A percentile compares a stretch with the other conserved stretches of the same genome.
Conservation (phyloP, 2,329 filamentous ascomycete species). For the Xylariales sp. region DNA sequence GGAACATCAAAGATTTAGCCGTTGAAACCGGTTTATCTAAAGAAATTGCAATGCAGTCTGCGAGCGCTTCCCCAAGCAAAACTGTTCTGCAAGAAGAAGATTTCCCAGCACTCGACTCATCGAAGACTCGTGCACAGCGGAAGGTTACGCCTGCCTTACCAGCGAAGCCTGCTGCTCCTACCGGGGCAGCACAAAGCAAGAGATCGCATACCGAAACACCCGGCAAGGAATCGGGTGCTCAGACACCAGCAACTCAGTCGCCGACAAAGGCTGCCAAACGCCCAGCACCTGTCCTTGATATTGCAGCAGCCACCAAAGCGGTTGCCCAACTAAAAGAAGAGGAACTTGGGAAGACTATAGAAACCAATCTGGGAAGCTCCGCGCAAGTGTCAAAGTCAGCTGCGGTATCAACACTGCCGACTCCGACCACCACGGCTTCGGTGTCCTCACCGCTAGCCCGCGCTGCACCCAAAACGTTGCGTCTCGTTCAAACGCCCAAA, state of each 20-base stretch:
- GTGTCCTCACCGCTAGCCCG: constrained; percentile 49
- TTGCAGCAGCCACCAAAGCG: constrained; percentile 42
- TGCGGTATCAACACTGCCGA: constrained; percentile 40
- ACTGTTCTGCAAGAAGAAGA: constrained; percentile 54
- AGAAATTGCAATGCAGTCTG: constrained; percentile 37
- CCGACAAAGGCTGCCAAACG: constrained; percentile 28
- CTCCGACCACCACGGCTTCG: constrained; percentile 42
- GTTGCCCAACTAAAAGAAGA: constrained; percentile 14
- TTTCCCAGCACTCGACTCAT: constrained; percentile 54
- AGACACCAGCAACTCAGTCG: constrained; percentile 14
- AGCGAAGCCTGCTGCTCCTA: constrained; percentile 17
- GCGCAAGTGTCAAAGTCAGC: constrained; percentile 28
- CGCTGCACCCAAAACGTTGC: constrained; percentile 58
- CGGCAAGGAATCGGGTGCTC: constrained; percentile 16
- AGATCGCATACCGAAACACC: constrained; percentile 19
- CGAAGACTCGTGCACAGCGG: constrained; percentile 31
- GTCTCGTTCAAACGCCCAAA: constrained; percentile 66
- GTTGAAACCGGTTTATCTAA: constrained; percentile 42
- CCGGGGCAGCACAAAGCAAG: constrained; percentile 16
- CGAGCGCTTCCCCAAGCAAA: constrained; percentile 25
- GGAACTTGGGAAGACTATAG: constrained; percentile 23
- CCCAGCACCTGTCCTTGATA: constrained; percentile 40
- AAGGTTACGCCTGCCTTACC: constrained; percentile 26
- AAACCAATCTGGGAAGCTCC: constrained; percentile 19
- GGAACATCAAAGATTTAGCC: constrained; percentile 39